Percentiles rank a stretch among this genome's conserved stretches.
These are phyloP conservation scores for Neopestalotiopsis sp. DNA, from an alignment of 2,329 filamentous ascomycete genomes.

Conservation along the genomic window DNA sequence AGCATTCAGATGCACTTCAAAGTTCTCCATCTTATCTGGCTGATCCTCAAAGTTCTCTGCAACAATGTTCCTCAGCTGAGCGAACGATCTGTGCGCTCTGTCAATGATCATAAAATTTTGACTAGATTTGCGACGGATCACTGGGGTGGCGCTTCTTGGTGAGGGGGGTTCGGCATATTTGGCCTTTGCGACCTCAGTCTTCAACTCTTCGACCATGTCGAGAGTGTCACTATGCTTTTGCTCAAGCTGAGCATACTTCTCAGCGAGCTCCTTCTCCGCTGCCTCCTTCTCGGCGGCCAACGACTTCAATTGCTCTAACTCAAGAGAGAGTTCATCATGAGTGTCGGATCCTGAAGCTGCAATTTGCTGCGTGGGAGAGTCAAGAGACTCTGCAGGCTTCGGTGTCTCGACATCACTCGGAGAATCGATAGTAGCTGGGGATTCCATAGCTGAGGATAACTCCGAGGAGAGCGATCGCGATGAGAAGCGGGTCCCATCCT, in stretches of 20 bases:
- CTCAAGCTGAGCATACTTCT: slow-evolving; percentile 84
- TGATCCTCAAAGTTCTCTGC: slow-evolving; percentile 82
- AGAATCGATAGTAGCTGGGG: slow-evolving; percentile 67
- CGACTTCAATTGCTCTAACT: slow-evolving; percentile 73
- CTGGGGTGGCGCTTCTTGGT: slow-evolving; percentile 69
- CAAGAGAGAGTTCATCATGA: slow-evolving; percentile 57
- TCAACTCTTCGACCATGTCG: slow-evolving; percentile 88
- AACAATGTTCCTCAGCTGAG: slow-evolving; percentile 86
- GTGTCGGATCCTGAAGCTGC: slow-evolving; percentile 36
- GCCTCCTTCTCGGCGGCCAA: slow-evolving; percentile 79
- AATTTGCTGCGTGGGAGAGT: slow-evolving; percentile 38
- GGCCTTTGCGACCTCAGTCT: slow-evolving; percentile 82
- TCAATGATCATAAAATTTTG: slow-evolving; percentile 88
- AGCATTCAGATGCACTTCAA: slow-evolving; percentile 88
- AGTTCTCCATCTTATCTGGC: slow-evolving; percentile 87
- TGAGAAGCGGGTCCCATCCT: slow-evolving; percentile 71
- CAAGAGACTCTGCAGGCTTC: slow-evolving; percentile 43
- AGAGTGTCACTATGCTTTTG: slow-evolving; percentile 81
- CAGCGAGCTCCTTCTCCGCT: slow-evolving; percentile 72
- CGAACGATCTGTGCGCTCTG: slow-evolving; percentile 88
- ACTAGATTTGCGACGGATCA: slow-evolving; percentile 91
- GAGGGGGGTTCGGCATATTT: slow-evolving; percentile 65
- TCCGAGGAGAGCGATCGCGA: slow-evolving; percentile 94
- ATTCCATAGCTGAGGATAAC: slow-evolving; percentile 85
- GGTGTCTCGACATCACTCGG: slow-evolving; percentile 48